Conservation (phyloP, 202 grass and related monocot species). For the Carex arenaria region DNA sequence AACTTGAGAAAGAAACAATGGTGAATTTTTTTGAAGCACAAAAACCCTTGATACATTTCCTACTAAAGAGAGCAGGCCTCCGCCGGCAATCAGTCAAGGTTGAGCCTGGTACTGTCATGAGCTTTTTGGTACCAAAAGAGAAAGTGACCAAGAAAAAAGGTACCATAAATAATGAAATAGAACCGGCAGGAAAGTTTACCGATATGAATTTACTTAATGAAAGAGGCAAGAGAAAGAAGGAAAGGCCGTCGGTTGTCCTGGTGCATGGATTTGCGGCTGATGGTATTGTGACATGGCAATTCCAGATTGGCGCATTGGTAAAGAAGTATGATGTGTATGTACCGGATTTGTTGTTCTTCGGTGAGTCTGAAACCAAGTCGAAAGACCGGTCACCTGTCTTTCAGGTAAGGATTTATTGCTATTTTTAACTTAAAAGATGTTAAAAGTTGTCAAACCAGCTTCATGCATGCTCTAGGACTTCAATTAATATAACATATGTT, state of each 20-base stretch:
- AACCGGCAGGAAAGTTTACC: slow-evolving; percentile 17
- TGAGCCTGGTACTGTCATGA: slow-evolving; percentile 69
- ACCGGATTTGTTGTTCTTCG: slow-evolving; percentile 92
- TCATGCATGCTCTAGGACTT: background rate
- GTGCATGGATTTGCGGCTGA: slow-evolving; percentile 87
- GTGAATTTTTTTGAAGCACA: slow-evolving; percentile 82
- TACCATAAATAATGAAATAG: slow-evolving; percentile 30
- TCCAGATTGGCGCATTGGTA: slow-evolving; percentile 57
- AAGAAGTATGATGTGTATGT: slow-evolving; percentile 84
- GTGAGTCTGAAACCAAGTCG: slow-evolving; percentile 52
- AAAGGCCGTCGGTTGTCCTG: slow-evolving; percentile 62
- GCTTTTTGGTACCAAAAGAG: slow-evolving; percentile 84
- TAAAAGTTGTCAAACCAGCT: background rate
- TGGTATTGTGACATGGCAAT: slow-evolving; percentile 88
- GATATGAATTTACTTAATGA: background rate
- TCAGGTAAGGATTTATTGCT: background rate
- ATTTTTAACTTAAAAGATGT: background rate
- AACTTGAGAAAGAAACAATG: slow-evolving; percentile 28
- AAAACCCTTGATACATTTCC: slow-evolving; percentile 70
- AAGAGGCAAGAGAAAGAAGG: background rate
- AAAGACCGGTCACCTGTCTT: slow-evolving; percentile 58
- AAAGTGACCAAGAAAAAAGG: slow-evolving; percentile 42
- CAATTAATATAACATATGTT: background rate
- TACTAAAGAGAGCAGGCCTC: slow-evolving; percentile 56
- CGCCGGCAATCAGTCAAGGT: slow-evolving; percentile 61